Evolutionary conservation across 2,329 filamentous ascomycete species (phyloP).

Genomic region (Dothideomycetidae sp.): DNA sequence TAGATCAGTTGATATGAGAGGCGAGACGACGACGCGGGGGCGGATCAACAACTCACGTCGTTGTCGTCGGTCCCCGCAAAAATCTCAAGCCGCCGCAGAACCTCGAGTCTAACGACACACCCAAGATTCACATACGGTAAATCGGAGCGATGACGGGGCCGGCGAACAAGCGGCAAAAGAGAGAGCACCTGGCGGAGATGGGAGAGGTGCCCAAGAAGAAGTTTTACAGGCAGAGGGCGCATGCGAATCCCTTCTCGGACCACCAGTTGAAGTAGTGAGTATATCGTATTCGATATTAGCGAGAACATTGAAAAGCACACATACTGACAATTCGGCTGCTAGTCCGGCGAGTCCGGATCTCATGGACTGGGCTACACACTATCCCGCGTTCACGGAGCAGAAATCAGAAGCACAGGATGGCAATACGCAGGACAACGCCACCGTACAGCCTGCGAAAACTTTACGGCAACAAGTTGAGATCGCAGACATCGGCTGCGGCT

Average conservation of each 20-base stretch:
- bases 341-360: slow-evolving; percentile 65
- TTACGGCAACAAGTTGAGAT: slow-evolving; percentile 66
- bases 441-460: slow-evolving; percentile 6
- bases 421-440: slow-evolving; percentile 11
- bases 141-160: slow-evolving; percentile 27
- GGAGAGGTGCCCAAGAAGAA: slow-evolving; percentile 72
- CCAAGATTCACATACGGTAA: too few relatives aligned
- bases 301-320: slow-evolving; percentile 11
- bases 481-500: slow-evolving; percentile 93
- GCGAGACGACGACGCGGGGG: background rate
- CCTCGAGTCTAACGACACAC: too few relatives aligned
- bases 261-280: slow-evolving; percentile 77
- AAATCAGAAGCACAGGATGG: slow-evolving; percentile 17
- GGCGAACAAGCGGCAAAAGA: slow-evolving; percentile 30
- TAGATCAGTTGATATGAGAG: background rate
- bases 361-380: slow-evolving; percentile 87
- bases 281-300: background rate
- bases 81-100: background rate
- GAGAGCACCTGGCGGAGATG: slow-evolving; percentile 31
- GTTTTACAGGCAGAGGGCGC: slow-evolving; percentile 89
- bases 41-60: too few relatives aligned
- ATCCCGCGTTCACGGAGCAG: slow-evolving; percentile 51
- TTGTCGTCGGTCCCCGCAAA: background rate
- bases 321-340: slow-evolving; percentile 13
- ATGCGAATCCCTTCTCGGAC: slow-evolving; percentile 96